Evolutionary conservation across 768 basidiomycete species (phyloP), one percentile per base, ranked within the genome.

Genomic region (Hypsizygus marmoreus): DNA sequence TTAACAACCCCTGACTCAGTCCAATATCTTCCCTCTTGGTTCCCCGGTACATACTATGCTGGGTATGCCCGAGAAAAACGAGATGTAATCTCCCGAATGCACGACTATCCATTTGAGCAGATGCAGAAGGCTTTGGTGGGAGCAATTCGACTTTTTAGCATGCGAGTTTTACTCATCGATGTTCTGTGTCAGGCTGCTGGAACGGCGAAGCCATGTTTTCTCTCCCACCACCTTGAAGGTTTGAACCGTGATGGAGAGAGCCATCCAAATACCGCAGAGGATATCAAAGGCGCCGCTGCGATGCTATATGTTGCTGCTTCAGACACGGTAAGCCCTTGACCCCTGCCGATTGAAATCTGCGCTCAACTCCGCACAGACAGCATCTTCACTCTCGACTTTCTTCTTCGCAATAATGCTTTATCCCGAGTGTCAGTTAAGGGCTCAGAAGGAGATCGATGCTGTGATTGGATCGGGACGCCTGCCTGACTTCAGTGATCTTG

Each of bases 391-490:
- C 1, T 48, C 53, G 9, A 49, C 61, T 2, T 71, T 76, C 50
- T 45, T 75, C 32, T 58, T 74, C 12, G 66, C 68, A 1, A 69
- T 77, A 68, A 55, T 67, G 4, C 50, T 63, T 8, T 52, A 72
- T 45, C 74, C 74, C 1, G 60, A 67, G 11, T 53, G 61, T 10
- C 70, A 69, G 44, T 45, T 33, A 6, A 65, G 54, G 37, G 73
- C 72, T 0, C 76, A 74, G 42, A 60, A 57, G 4, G 74, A 76
- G 50, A 60, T 78, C 10, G 75, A 77, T 50, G 20, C 40, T 1
- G 61, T 75, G 4, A 49, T 75, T 9, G 70, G 67, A 10, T 17
- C 33, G 2, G 60, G 52, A 17, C 60, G 73, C 3, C 57, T 76
- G 5, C 76, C 75, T 1, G 58, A 57, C 3, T 64, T 69, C n/a